A percentile compares a stretch with the other conserved stretches of the same genome.
phyloP scores from a whole-genome alignment of 164 flowering plant species.

The Buxus sempervirens region DNA sequence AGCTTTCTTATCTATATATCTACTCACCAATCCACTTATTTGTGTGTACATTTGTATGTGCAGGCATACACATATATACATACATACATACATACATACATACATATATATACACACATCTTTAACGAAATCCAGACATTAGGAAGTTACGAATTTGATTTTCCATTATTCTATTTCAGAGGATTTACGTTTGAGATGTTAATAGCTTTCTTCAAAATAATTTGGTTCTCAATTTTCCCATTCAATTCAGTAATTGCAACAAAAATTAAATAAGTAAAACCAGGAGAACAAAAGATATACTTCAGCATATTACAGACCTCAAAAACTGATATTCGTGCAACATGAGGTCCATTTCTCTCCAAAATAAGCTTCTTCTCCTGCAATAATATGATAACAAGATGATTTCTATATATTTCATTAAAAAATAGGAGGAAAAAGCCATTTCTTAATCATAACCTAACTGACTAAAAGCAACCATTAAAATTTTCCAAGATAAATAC shows the following conservation, averaged over 20 bases:
- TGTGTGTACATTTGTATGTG: too few relatives aligned
- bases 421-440: not conserved
- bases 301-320: conserved; percentile 50
- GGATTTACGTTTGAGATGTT: not conserved
- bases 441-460: not conserved
- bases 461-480: not conserved
- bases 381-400: conserved; percentile 6
- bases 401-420: not conserved
- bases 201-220: not conserved
- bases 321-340: conserved; percentile 78
- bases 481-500: not conserved
- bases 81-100: too few relatives aligned
- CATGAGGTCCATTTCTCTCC: conserved; percentile 82
- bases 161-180: too few relatives aligned
- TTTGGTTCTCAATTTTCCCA: not conserved
- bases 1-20: too few relatives aligned
- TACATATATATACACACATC: too few relatives aligned
- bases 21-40: too few relatives aligned
- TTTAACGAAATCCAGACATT: too few relatives aligned
- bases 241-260: not conserved
- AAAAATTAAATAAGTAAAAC: not conserved
- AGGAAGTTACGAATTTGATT: too few relatives aligned
- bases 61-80: too few relatives aligned
- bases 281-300: not conserved
- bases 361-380: conserved; percentile 84